phyloP scores from a whole-genome alignment of 1,284 basidiomycete species.

The Moesziomyces antarcticus region DNA sequence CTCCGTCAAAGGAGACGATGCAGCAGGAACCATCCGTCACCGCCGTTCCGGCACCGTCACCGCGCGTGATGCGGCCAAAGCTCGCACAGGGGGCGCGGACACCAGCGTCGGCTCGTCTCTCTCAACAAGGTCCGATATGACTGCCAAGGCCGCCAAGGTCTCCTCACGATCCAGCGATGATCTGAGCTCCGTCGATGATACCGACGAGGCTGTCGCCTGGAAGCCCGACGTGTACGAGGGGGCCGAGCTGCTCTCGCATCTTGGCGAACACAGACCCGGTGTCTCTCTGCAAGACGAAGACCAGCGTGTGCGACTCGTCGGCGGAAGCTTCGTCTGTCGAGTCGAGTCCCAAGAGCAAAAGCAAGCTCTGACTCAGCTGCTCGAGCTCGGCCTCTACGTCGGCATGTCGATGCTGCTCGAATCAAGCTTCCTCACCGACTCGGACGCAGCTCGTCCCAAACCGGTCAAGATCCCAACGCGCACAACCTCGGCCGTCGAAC shows the following conservation, averaged over 20 bases:
- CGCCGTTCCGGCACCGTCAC: conserved; percentile 41
- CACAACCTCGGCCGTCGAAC: conserved; percentile 32
- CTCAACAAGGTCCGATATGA: conserved; percentile 48
- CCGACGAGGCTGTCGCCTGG: conserved; percentile 31
- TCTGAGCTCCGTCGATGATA: not conserved
- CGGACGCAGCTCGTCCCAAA: conserved; percentile 47
- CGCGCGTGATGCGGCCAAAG: conserved; percentile 21
- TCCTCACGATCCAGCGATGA: not conserved
- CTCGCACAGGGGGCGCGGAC: conserved; percentile 4
- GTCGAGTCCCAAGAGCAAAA: conserved; percentile 31
- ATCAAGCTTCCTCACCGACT: conserved; percentile 52
- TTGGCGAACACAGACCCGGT: conserved; percentile 23
- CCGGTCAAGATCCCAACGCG: conserved; percentile 30
- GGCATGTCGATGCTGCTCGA: conserved; percentile 62
- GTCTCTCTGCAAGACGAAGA: conserved; percentile 28
- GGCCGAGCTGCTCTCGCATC: conserved; percentile 39
- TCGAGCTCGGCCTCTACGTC: conserved; percentile 50
- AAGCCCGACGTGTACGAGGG: conserved; percentile 46
- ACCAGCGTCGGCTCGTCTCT: conserved; percentile 20
- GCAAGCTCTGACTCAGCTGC: conserved; percentile 17
- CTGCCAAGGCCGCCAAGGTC: conserved; percentile 30
- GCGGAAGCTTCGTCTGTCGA: conserved; percentile 53
- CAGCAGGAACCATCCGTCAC: conserved; percentile 3
- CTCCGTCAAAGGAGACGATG: conserved; percentile 6
- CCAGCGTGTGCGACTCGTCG: conserved; percentile 40